These are phyloP conservation scores for Fusarium heterosporum DNA, from an alignment of 2,329 filamentous ascomycete genomes.

Conservation along the genomic window DNA sequence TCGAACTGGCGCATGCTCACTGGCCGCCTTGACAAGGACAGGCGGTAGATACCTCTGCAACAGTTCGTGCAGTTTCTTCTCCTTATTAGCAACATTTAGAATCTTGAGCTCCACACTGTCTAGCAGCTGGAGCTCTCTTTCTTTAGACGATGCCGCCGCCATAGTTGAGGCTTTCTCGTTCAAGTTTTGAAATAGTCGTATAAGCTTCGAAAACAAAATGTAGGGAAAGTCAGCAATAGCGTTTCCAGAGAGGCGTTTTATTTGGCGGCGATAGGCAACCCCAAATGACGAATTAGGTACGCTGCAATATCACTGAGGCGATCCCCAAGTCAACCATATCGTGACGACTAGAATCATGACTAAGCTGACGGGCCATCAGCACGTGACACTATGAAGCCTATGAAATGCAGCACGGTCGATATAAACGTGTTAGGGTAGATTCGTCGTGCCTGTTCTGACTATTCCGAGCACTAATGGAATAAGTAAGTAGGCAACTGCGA, in stretches of 20 bases:
- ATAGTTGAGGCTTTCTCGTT: conserved; percentile 44
- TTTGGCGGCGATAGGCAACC: conserved; percentile 36
- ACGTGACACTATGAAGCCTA: conserved; percentile 18
- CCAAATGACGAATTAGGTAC: conserved; percentile 39
- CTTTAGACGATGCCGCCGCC: conserved; percentile 61
- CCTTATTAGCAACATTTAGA: conserved; percentile 80
- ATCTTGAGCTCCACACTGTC: conserved; percentile 89
- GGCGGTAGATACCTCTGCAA: conserved; percentile 84
- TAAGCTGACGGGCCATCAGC: conserved; percentile 33
- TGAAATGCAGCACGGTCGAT: too few species aligned
- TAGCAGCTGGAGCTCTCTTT: conserved; percentile 83
- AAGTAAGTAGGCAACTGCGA: too few species aligned
- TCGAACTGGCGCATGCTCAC: conserved; percentile 82
- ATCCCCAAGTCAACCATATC: conserved; percentile 39
- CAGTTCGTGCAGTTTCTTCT: conserved; percentile 82
- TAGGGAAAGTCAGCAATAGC: background rate
- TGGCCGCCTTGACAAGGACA: conserved; percentile 86
- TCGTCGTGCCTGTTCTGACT: too few species aligned
- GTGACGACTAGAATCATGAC: conserved; percentile 40
- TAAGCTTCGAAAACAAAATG: background rate
- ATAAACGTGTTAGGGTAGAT: too few species aligned
- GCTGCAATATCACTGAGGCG: conserved; percentile 20
- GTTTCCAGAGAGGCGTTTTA: background rate
- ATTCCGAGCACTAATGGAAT: too few species aligned
- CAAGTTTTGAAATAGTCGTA: background rate